Base-by-base conservation (phyloP, 2,329 filamentous ascomycete species). In the Cadophora luteo-olivacea region DNA sequence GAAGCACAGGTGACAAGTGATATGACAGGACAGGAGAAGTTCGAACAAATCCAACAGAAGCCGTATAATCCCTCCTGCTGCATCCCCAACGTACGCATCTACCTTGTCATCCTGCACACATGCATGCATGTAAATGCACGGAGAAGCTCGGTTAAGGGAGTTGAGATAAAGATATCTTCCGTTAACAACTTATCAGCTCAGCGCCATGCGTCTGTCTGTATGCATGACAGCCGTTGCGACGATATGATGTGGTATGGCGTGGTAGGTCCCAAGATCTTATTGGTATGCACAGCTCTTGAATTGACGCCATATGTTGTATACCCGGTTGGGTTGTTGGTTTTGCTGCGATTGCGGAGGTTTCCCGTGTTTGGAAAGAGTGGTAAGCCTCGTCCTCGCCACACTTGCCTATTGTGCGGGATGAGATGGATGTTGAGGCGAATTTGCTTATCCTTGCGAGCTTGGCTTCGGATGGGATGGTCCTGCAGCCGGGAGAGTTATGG, bases 51-150 rank as follows among this genome's bases (percentile, higher is more conserved):
- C 57, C 57, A 60, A 60, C 33, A 60, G 25, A 29, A 16, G n/a
- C 19, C 41, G 16, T 49, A 49, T 61, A 33, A 61, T 61, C 58
- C 58, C 16, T 22, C 24, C 60, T n/a, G 14, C 14, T 62, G 60
- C 60, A 62, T 62, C 60, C 57, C 25, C 60, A 62, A 62, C 60
- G 24, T 11, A 49, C 60, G 41, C 60, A 62, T 24, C 41, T 51
- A 32, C 57, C 57, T 36, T 60, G 57, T 45, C 33, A 25, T 45
- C n/a, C 12, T 45, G 41, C 16, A 45, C 36, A 38, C 36, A 4
- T 45, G 12, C n/a, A n/a, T 49, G 45, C n/a, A 49, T n/a, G 45
- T 7, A 49, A 49, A 9, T 49, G 45, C 45, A 49, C 16, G 41
- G 1, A 48, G 41, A 2, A 48, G 14, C 41, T 19, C 4, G 2